Conservation (phyloP, 108 stramenopile genomes). For the Nitzschia sp. region DNA sequence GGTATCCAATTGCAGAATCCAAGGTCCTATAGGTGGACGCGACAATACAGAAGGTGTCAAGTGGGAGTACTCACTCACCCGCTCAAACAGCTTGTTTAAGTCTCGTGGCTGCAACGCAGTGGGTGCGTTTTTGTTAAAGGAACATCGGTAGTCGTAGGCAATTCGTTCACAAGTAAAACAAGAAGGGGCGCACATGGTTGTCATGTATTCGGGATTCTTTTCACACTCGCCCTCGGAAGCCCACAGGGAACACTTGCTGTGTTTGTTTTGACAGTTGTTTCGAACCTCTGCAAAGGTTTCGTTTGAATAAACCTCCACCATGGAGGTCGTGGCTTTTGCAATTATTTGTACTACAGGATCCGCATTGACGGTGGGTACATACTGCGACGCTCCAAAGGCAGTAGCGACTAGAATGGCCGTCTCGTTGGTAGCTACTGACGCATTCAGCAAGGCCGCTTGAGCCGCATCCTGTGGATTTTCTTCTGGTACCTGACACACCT, state of each 20-base stretch:
- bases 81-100: constrained; percentile 49
- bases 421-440: neutral
- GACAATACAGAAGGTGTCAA: constrained; percentile 32
- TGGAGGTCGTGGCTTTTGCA: constrained; percentile 46
- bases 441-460: neutral
- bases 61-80: constrained; percentile 64
- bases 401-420: neutral
- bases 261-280: constrained; percentile 45
- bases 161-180: constrained; percentile 65
- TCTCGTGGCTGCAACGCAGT: constrained; percentile 54
- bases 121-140: constrained; percentile 43
- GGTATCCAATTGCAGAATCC: constrained; percentile 73
- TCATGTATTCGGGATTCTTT: constrained; percentile 53
- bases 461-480: neutral
- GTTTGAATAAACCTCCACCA: constrained; percentile 46
- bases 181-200: constrained; percentile 59
- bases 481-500: neutral
- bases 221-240: constrained; percentile 43
- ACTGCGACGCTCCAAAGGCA: neutral
- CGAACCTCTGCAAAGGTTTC: constrained; percentile 26
- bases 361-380: neutral
- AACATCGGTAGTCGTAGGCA: constrained; percentile 47
- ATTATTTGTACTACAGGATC: neutral
- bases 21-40: constrained; percentile 56
- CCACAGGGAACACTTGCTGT: constrained; percentile 28